Evolutionary conservation across 352 stramenopile genomes (phyloP).

Genomic region (Pythium sp.): DNA sequence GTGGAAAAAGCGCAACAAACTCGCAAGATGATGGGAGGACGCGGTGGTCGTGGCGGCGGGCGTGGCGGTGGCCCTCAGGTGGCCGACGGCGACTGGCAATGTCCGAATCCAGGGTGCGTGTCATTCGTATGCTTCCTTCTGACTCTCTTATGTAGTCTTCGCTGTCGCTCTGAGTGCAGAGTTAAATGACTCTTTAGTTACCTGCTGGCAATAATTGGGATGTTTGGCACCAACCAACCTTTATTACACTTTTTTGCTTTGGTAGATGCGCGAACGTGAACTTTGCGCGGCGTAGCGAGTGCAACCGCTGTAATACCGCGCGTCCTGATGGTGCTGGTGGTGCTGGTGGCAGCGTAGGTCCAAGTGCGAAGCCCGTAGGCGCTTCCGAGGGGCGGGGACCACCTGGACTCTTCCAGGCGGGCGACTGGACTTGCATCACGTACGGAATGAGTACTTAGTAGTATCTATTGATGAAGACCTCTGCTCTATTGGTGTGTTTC

Average conservation of each 20-base stretch:
- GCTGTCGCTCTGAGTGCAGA: not conserved
- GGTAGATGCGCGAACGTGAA: slow-evolving; percentile 80
- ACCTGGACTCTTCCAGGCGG: slow-evolving; percentile 72
- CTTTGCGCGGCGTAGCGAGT: slow-evolving; percentile 74
- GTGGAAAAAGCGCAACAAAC: not conserved
- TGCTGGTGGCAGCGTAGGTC: slow-evolving; percentile 4
- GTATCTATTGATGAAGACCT: not conserved
- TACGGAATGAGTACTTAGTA: slow-evolving; percentile 22
- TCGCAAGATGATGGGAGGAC: slow-evolving; percentile 31
- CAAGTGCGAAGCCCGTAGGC: slow-evolving; percentile 26
- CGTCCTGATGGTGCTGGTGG: slow-evolving; percentile 41
- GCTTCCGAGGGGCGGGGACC: slow-evolving; percentile 47
- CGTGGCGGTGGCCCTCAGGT: slow-evolving; percentile 51
- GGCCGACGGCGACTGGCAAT: slow-evolving; percentile 74
- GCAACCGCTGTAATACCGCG: slow-evolving; percentile 79
- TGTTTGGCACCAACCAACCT: not conserved
- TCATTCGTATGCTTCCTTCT: no score
- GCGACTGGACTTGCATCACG: slow-evolving; percentile 82
- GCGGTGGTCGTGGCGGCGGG: slow-evolving; percentile 30
- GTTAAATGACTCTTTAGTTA: not conserved
- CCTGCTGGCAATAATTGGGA: not conserved
- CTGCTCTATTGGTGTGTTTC: not conserved
- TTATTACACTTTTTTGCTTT: not conserved
- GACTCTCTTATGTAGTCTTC: not conserved
- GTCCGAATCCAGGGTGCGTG: slow-evolving; percentile 70